phyloP scores from a whole-genome alignment of 31 red algal species.

The Bonnemaisonia californica region DNA sequence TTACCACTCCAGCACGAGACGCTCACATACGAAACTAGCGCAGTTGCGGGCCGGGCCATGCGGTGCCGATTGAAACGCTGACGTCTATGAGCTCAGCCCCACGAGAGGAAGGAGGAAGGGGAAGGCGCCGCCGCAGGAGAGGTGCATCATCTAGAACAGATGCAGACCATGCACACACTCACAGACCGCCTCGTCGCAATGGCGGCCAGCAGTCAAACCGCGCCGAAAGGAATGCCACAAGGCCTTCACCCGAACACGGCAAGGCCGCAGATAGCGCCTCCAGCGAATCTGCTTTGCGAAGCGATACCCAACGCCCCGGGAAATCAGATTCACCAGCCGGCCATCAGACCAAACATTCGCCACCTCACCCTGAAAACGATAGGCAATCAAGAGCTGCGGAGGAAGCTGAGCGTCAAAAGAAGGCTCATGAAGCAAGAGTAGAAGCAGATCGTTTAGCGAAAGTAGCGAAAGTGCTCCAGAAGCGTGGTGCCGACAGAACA shows the following conservation, averaged over 20 bases:
- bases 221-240: background rate
- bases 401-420: background rate
- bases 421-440: background rate
- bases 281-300: no score
- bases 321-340: no score
- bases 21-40: no score
- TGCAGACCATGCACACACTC: background rate
- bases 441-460: background rate
- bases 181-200: background rate
- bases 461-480: constrained; percentile 14
- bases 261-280: no score
- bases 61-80: background rate
- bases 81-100: constrained; percentile 2
- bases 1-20: no score
- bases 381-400: no score
- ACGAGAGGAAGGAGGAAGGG: background rate
- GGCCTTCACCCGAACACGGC: no score
- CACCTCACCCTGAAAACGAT: no score
- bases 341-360: no score
- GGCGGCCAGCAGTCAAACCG: background rate
- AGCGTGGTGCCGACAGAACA: constrained; percentile 31
- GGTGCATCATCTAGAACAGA: background rate
- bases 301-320: no score
- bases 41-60: no score
- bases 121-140: background rate